Base-by-base conservation (phyloP, 2,329 filamentous ascomycete species). In the Venturia asperata region DNA sequence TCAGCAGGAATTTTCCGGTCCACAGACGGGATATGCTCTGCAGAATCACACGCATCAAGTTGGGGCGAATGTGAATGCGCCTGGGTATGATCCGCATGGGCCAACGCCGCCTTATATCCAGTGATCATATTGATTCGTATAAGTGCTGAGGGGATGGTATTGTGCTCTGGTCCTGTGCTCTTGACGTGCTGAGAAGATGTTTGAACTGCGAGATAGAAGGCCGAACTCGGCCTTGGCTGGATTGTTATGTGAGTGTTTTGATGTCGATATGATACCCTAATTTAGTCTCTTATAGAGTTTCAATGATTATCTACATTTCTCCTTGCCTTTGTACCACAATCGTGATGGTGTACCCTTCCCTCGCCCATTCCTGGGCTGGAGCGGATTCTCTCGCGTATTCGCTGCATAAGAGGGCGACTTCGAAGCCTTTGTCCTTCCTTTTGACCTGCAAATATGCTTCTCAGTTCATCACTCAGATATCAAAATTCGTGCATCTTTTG, bases 231-330 rank as follows among this genome's bases (percentile, higher is more conserved):
- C 3, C 10, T 6, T 15, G 37, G 27, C 37, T 58, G 24, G 15
- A 19, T 17, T 30, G 11, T 34, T 21, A 37, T 37, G 30, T 34
- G 52, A 58, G 52, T 27, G 52, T 34, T 58, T 58, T 58, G 52
- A 55, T 58, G 7, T 37, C 19, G 15, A 58, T 58, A 58, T 39
- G 52, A 58, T 58, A 58, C 52, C 52, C 52, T 58, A 37, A 19
- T 58, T n/a, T 58, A 58, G 27, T 34, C 37, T 37, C 5, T 15
- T 15, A 58, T 37, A n/a, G 52, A 37, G 6, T 37, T 10, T 3
- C 3, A 58, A 37, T 21, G 52, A 58, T 34, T 15, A 37, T n/a
- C 27, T 21, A 37, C 9, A 21, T 21, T 30, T 17, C 24, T 52
- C 9, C 13, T 13, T 1, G 10, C 6, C 30, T 3, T 34, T 34